These are phyloP conservation scores for Coemansia sp. DNA, from an alignment of 192 early-diverging fungal species.

Conservation along the genomic window DNA sequence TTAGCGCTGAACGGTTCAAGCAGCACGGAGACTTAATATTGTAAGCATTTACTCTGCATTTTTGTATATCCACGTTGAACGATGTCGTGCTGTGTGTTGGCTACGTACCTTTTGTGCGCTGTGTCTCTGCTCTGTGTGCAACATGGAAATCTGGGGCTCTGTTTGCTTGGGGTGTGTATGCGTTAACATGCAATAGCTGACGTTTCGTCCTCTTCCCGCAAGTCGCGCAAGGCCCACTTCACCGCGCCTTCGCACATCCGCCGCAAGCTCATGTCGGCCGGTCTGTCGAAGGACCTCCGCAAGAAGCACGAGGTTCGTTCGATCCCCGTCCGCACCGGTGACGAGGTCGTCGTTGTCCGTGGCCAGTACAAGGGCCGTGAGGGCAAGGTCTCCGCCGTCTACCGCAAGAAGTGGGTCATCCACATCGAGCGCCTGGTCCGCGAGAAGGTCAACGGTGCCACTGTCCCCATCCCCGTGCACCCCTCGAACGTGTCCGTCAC, in stretches of 20 bases:
- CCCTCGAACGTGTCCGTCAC: conserved; percentile 99
- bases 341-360: conserved; percentile 95
- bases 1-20: conserved; percentile 46
- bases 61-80: conserved; percentile 10
- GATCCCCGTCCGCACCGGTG: conserved; percentile 95
- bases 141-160: conserved; percentile 1
- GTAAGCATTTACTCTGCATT: conserved; percentile 2
- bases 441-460: conserved; percentile 97
- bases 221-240: conserved; percentile 99
- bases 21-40: conserved; percentile 5
- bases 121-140: not conserved
- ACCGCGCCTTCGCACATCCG: conserved; percentile 90
- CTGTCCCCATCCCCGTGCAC: conserved; percentile 90
- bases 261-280: conserved; percentile 94
- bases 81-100: conserved; percentile 4
- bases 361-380: conserved; percentile 96
- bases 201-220: conserved; percentile 88
- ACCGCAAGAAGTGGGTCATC: conserved; percentile 99
- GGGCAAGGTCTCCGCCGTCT: conserved; percentile 94
- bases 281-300: conserved; percentile 97
- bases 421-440: conserved; percentile 95
- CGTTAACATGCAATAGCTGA: conserved; percentile 49
- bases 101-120: not conserved
- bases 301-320: conserved; percentile 96
- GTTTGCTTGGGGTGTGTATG: not conserved